phyloP scores from a whole-genome alignment of 192 early-diverging fungal genomes.

The Phlyctochytrium arcticum region DNA sequence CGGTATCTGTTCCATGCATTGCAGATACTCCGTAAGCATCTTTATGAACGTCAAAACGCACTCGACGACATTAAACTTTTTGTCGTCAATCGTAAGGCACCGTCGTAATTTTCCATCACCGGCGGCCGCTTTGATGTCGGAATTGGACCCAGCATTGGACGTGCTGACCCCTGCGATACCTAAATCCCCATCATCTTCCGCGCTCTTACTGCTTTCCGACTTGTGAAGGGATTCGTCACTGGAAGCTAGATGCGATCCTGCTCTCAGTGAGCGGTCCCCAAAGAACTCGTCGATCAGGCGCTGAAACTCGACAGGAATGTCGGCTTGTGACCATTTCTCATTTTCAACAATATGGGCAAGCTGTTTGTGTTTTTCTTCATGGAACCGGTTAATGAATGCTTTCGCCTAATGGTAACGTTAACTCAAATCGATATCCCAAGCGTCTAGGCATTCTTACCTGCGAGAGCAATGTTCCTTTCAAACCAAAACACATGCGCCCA shows the following conservation, averaged over 20 bases:
- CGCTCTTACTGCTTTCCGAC: neutral
- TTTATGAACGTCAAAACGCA: slow-evolving; percentile 87
- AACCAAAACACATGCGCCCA: slow-evolving; percentile 83
- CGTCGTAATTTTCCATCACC: slow-evolving; percentile 7
- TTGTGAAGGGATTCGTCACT: slow-evolving; percentile 37
- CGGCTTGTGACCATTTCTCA: slow-evolving; percentile 93
- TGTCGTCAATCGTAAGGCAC: slow-evolving; percentile 70
- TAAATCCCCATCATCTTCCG: neutral
- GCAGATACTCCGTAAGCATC: slow-evolving; percentile 87
- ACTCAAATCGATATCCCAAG: slow-evolving; percentile 8
- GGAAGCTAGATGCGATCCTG: neutral
- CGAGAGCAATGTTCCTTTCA: slow-evolving; percentile 81
- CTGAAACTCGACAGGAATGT: slow-evolving; percentile 94
- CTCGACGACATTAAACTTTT: slow-evolving; percentile 81
- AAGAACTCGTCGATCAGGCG: slow-evolving; percentile 71
- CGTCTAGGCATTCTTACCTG: slow-evolving; percentile 47
- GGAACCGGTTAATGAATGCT: slow-evolving; percentile 87
- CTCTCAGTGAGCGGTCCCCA: slow-evolving; percentile 6
- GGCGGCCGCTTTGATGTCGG: neutral
- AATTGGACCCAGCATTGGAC: neutral
- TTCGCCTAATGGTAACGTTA: slow-evolving; percentile 60
- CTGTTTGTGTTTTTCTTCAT: slow-evolving; percentile 88
- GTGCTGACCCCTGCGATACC: neutral
- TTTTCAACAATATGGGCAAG: slow-evolving; percentile 84
- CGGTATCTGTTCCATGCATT: slow-evolving; percentile 76